These are phyloP conservation scores for Erigeron canadensis DNA, from an alignment of 129 eudicot species.

Conservation along the genomic window DNA sequence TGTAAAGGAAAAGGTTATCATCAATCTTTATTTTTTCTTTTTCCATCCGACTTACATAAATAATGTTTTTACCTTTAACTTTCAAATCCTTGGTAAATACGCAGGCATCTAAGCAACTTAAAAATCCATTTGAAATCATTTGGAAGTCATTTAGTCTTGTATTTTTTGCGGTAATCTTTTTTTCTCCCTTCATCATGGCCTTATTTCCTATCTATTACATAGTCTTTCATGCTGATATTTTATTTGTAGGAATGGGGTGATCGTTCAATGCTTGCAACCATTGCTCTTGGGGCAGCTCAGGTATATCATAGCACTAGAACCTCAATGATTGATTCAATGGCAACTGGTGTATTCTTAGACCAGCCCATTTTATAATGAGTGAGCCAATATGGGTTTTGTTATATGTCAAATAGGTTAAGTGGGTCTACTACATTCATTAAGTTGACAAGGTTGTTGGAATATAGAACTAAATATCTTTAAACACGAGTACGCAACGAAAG, in stretches of 20 bases:
- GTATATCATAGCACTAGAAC: conserved; percentile 36
- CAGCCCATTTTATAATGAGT: not conserved
- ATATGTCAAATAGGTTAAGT: not conserved
- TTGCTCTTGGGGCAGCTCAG: conserved; percentile 99
- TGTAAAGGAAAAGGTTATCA: conserved; percentile 81
- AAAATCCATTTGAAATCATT: conserved; percentile 86
- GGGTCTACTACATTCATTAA: not conserved
- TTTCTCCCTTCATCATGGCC: conserved; percentile 5
- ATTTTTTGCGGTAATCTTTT: conserved; percentile 79
- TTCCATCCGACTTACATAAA: conserved; percentile 3
- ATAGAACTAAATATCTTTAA: too few species aligned
- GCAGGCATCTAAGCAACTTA: conserved; percentile 67
- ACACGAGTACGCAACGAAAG: too few species aligned
- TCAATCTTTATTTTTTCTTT: not conserved
- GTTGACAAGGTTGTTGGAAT: too few species aligned
- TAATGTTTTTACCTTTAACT: not conserved
- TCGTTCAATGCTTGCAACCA: conserved; percentile 98
- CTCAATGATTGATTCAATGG: not conserved
- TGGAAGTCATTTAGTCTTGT: conserved; percentile 97
- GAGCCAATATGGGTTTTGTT: not conserved
- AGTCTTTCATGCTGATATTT: not conserved
- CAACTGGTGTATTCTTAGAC: not conserved
- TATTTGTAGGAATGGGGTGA: conserved; percentile 94
- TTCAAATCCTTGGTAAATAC: conserved; percentile 15
- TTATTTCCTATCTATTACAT: not conserved